Evolutionary conservation across 78 protist genomes (phyloP), one percentile per base, ranked within the genome.

Genomic region (Guillardia theta): DNA sequence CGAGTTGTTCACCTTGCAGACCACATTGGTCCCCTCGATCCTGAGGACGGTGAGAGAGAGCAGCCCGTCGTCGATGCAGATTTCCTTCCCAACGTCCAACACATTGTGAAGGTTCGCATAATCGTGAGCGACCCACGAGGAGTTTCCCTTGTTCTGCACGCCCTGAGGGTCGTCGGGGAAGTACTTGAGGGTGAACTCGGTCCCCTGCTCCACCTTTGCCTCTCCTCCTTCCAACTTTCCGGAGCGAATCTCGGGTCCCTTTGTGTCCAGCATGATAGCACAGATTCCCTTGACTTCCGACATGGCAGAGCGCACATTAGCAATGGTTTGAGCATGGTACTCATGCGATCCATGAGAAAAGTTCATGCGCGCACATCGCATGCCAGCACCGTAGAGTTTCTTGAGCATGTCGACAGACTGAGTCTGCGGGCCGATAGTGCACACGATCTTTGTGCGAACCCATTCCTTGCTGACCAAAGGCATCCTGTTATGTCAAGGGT

Each of bases 171-270:
- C 90, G 44, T 78, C 48, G 10, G 45, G 50, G 50, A 78, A 78
- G 33, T 78, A 36, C 48, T 78, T 78, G 33, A 78, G 48, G 64
- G 93, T 88, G 64, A 88, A 48, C 6, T n/a, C 22, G 46, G 43
- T 24, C 19, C 62, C 93, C 48, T 15, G 24, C 93, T 19, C 93
- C 44, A 88, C 43, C 62, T 87, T 44, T 36, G 47, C 62, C 30
- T 87, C 92, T 15, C 39, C 21, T 10, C 92, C 92, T n/a, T 21
- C 92, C 6, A 88, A 0, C 45, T 92, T 64, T 19, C 97, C 97
- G 15, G 95, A 94, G 33, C 97, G 96, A 64, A 96, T 94, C 94
- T 96, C 96, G 5, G 97, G 97, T 0, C 97, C 97, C 93, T 96
- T 95, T 77, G 96, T 96, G 95, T 96, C 97, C n/a, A 94, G 92